These are phyloP conservation scores for Lepidium didymum DNA, from an alignment of 345 rosid genomes.

Conservation along the genomic window DNA sequence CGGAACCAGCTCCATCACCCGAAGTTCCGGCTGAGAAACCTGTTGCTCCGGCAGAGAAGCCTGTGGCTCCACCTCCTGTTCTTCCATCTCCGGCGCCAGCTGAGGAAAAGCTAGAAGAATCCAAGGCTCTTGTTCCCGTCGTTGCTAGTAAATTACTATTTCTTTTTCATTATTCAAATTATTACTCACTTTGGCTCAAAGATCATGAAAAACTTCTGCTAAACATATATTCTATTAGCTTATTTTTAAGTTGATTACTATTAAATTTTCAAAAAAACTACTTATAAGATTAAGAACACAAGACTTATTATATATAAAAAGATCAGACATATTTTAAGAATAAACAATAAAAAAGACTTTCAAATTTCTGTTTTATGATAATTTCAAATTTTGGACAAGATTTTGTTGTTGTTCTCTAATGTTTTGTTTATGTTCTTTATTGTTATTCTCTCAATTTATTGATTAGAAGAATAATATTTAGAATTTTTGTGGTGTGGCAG, in stretches of 20 bases:
- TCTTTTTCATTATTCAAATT: neutral
- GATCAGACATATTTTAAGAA: too few relatives aligned
- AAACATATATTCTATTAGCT: neutral
- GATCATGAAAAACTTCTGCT: neutral
- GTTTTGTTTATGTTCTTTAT: neutral
- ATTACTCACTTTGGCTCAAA: neutral
- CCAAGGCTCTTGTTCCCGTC: conserved; percentile 18
- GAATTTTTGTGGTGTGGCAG: neutral
- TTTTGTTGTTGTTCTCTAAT: neutral
- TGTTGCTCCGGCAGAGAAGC: conserved; percentile 11
- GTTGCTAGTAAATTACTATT: conserved; percentile 12
- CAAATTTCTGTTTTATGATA: neutral
- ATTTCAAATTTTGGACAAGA: neutral
- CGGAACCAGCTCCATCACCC: conserved; percentile 14
- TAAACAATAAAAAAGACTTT: neutral
- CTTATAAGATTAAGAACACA: neutral
- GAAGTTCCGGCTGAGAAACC: conserved; percentile 6
- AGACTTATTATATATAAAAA: neutral
- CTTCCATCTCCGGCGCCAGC: conserved; percentile 15
- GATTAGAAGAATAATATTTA: neutral
- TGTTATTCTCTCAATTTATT: neutral
- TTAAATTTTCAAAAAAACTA: too few relatives aligned
- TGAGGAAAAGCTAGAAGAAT: conserved; percentile 20
- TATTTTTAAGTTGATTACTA: too few relatives aligned
- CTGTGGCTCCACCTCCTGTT: conserved; percentile 10